Evolutionary conservation across 345 rosid genomes (phyloP).

Genomic region (Rhizophora apiculata): DNA sequence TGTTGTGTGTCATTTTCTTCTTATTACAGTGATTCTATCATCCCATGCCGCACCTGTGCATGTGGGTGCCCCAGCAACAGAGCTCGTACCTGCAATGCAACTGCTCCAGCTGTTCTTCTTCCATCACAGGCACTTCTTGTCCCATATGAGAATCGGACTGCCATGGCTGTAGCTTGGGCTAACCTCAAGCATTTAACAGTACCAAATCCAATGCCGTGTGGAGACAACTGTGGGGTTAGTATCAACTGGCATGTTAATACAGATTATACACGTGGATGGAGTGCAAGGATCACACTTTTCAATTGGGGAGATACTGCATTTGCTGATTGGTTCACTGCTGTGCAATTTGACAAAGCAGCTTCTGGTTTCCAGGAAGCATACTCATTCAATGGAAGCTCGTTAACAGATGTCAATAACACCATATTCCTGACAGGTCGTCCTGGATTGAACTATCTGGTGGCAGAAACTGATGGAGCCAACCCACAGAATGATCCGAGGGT

Average conservation of each 20-base stretch:
- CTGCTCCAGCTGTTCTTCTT: constrained; percentile 65
- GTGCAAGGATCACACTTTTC: constrained; percentile 81
- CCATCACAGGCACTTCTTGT: constrained; percentile 80
- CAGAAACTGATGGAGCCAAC: constrained; percentile 51
- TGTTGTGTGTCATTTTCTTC: constrained; percentile 95
- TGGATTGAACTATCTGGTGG: constrained; percentile 80
- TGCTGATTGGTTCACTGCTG: constrained; percentile 86
- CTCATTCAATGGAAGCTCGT: constrained; percentile 65
- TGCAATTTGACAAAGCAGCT: constrained; percentile 59
- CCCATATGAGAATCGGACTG: constrained; percentile 80
- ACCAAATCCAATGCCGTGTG: constrained; percentile 81
- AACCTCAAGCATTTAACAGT: constrained; percentile 45
- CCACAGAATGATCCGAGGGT: constrained; percentile 63
- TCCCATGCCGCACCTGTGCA: constrained; percentile 86
- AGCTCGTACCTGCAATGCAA: constrained; percentile 59
- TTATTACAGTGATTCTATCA: constrained; percentile 77
- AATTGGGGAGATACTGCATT: constrained; percentile 78
- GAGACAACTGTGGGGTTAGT: constrained; percentile 89
- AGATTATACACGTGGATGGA: constrained; percentile 79
- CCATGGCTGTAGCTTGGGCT: constrained; percentile 66
- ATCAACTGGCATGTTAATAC: constrained; percentile 85
- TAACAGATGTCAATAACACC: constrained; percentile 51
- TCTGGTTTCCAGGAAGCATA: constrained; percentile 72
- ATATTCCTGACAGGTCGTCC: constrained; percentile 72
- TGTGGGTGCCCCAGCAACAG: constrained; percentile 73